Base-by-base conservation (phyloP, 164 flowering plant genomes). In the Magnolia officinalis region DNA sequence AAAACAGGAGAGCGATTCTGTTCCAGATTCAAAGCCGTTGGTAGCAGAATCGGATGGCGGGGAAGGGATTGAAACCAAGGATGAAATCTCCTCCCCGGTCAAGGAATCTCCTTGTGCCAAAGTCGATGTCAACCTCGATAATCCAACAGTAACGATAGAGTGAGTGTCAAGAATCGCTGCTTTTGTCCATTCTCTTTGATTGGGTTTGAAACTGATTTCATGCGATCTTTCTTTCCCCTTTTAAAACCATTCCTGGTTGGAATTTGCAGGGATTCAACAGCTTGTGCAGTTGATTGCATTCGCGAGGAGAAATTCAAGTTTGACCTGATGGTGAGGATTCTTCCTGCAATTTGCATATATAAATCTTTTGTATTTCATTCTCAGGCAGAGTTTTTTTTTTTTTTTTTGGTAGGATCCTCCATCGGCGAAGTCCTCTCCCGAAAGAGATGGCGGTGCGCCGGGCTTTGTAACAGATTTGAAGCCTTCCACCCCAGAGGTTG, bases 311-410 rank as follows among this genome's bases (percentile, higher is more conserved):
- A 90, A 78, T 92, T 89, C 74, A 86, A 87, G 87, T 88, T 96
- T 81, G 99, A 96, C 89, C 92, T 96, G 78, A 94, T 92, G 99
- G 99, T 96, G 86, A 78, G 83, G 69, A 77, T 82, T 59, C 49
- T 51, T 67, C 45, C 50, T 13, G 18, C 45, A 2, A 26, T 69
- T 20, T 72, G 18, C 61, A 16, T 21, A 50, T 75, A 2, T 9
- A 67, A 63, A 18, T 75, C 31, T 55, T 2, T 52, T 61, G 26
- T 63, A 16, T 11, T 63, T 49, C 18, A 67, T 72, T 26, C 69
- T 71, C 20, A 19, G 63, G 64, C 7, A 31, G 63, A 13, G 9
- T 21, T 11, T n/a, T 20, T 7, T 2, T 6, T 19, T n/a, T 10
- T 29, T 23, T 37, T 8, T 19, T 49, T 58, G 51, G 70, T 81